Evolutionary conservation across 495 filamentous ascomycete species (phyloP), one percentile per base, ranked within the genome.

Genomic region (Neurospora sublineolata): DNA sequence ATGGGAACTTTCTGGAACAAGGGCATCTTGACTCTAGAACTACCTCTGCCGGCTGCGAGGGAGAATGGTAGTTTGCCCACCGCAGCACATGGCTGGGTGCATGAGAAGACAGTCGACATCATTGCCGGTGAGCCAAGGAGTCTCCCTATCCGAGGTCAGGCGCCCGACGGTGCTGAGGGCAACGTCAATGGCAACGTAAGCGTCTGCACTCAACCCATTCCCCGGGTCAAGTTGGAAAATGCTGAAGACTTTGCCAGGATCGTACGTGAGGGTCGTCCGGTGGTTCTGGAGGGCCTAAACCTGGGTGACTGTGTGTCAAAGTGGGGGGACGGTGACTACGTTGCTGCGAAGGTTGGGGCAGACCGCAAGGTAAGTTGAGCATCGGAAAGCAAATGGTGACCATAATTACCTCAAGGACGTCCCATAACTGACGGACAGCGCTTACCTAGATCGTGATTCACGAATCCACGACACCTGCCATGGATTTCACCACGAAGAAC

Each of bases 401-500:
- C 52, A 9, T 9, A 30, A 0, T 6, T 18, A 33, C 6, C 12
- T 64, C 23, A 14, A 30, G 2, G 9, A 10, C 9, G 23, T 18
- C 11, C 52, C 27, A 38, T 70, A 1, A 36, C 27, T 64, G 14
- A 64, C 75, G 64, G n/a, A 40, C 36, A 67, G n/a, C 37, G 0
- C 39, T 33, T 12, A 27, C 12, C 11, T 71, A 91, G 88, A 86
- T 95, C 14, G 83, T 92, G 11, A 87, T 93, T 14, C 93, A 97
- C 75, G 84, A 89, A 52, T 87, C 90, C 5, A 78, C 83, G 52
- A 86, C 82, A 39, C 82, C 86, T 41, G 83, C 84, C 18, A 93
- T 97, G 92, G 89, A 91, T 73, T 97, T 97, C 76, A 88, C 88
- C 69, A 78, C 81, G 27, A 96, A 94, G 81, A 97, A 97, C 79